Evolutionary conservation across 1,284 basidiomycete species (phyloP), one percentile per base, ranked within the genome.

Genomic region (Trichosporon sp.): DNA sequence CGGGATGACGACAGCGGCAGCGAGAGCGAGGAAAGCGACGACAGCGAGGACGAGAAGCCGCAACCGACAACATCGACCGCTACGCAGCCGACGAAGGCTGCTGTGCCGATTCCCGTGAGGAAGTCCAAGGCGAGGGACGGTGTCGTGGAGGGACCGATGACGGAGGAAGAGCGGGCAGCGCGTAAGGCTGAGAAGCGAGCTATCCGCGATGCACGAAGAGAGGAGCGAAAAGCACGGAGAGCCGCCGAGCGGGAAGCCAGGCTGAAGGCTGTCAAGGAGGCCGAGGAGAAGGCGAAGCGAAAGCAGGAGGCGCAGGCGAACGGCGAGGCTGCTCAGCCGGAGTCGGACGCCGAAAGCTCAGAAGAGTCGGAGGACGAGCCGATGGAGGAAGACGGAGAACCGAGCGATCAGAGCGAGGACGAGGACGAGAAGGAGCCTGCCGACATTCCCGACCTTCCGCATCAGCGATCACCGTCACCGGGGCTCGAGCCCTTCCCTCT

Each of bases 401-500:
- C 9, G 60, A 59, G 65, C 19, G 65, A 66, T 8, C 64, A 61
- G 4, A 66, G 31, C 16, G 63, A 56, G 8, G 65, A 62, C 13
- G 67, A 56, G 29, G 60, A 68, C 25, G 63, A 63, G 65, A 65
- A 37, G 46, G 46, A 34, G 10, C 62, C 62, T 29, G 52, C 57
- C n/a, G 59, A 46, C 67, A 13, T 65, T 13, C 66, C 66, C 54
- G 66, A 68, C 58, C 64, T 68, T 2, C 65, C 68, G 62, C 54
- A 54, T n/a, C 56, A 56, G 44, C 56, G 31, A 65, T 34, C 54
- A 58, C 62, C 57, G 60, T 64, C 66, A 5, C 61, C 66, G 56
- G 65, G 70, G 5, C 79, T 81, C 13, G 76, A 80, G 44, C 71
- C 78, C 0, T 93, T 95, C 74, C 89, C 92, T 2, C 79, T 87